Evolutionary conservation across 192 early-diverging fungal species (phyloP), one percentile per base, ranked within the genome.

Genomic region (Allomyces javanicus): DNA sequence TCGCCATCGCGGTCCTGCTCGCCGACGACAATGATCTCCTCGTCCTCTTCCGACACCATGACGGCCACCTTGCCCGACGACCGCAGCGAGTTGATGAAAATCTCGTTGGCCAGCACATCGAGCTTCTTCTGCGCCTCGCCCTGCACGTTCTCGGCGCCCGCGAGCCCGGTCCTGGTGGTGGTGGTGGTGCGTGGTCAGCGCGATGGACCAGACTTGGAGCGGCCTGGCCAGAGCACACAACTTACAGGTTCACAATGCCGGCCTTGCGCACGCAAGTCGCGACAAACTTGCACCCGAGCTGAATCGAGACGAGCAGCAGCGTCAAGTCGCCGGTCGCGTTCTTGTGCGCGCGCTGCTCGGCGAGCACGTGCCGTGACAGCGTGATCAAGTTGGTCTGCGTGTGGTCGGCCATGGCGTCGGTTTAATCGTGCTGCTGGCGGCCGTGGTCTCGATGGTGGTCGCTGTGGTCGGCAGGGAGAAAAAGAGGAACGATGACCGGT

Each of bases 41-140:
- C 95, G 65, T 90, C 87, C 76, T 98, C 95, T 75, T 98, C 95
- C 9, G 93, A 95, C 43, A 98, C 91, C 82, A 98, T 84, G 62
- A 98, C 78, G 25, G 89, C 87, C 44, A 92, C 88, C 77, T 92
- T 93, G 64, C 90, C 90, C 24, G 89, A 90, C 24, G 85, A 86
- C 68, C 82, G 77, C 70, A 98, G 81, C 63, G 94, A 82, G 76
- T 98, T 96, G 76, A 90, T 85, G 83, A 98, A 94, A 79, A 98
- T 98, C 70, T 98, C 91, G 76, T 98, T 98, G 63, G 92, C 88
- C 67, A 98, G 80, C 43, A 96, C 88, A 72, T 98, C 95, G 44
- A 98, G 81, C 78, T 98, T 98, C 80, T 98, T 93, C 73, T 89
- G 86, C 68, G 91, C 90, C 74, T 98, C 93, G 64, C 86, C 87